Base-by-base conservation (phyloP, 1,139 yeast genomes). In the Yamadazyma atlantica region DNA sequence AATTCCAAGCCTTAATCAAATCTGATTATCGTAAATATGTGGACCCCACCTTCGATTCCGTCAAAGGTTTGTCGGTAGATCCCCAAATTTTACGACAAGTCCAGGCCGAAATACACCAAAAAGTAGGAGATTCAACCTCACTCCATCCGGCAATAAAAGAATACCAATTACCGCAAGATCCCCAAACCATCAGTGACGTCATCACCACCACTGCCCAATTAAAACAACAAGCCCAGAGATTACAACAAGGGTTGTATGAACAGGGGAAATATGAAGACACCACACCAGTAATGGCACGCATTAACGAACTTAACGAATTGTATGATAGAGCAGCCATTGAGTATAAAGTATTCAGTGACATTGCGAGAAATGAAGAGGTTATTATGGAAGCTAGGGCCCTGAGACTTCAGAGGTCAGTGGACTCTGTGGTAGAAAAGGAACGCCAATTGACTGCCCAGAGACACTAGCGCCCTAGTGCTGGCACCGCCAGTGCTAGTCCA, bases 11-110 rank as follows among this genome's bases (percentile, higher is more conserved):
- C 3, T 54, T 81, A 29, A 59, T 80, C 8, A 57, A 60, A 32
- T 73, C 83, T 0, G 89, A 81, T 49, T 69, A 64, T 38, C 50
- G 63, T 10, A 71, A 66, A 47, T 51, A 55, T 30, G 55, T 52
- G 4, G 64, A 64, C 36, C 36, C 53, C 3, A 36, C 42, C 5
- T 53, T 39, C 35, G 44, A 39, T 60, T 29, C 34, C 63, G 2
- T 34, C 29, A 14, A 12, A 6, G 4, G 15, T 7, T 7, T n/a
- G n/a, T n/a, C n/a, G n/a, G 9, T 11, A 26, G 29, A 26, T 11
- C 29, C 29, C 7, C 7, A 14, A 14, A 9, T 28, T 8, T 9
- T 10, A 34, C 49, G 48, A 0, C 42, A 41, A 17, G 70, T 72
- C 2, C 54, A 57, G 2, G 17, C 36, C 2, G 66, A 62, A 38